Percentiles rank a stretch among this genome's conserved stretches.
These are phyloP conservation scores for Novymonas esmeraldas DNA, from an alignment of 208 protist species.

Conservation along the genomic window DNA sequence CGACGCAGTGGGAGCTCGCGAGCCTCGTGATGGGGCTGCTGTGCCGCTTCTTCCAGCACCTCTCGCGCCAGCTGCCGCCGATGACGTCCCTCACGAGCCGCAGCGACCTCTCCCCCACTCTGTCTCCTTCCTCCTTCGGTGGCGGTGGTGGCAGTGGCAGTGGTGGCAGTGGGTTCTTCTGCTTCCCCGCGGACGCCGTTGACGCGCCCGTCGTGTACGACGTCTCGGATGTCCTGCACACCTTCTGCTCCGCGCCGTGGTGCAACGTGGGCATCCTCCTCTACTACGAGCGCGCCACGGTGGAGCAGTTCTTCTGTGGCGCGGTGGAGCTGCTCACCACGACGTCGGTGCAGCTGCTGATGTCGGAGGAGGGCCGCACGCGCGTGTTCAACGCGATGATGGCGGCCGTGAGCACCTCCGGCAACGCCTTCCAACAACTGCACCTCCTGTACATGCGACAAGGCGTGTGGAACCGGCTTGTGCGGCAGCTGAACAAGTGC, in stretches of 20 bases:
- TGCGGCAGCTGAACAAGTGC: conserved; percentile 61
- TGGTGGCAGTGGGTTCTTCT: conserved; percentile 33
- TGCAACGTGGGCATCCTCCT: conserved; percentile 80
- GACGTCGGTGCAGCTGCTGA: conserved; percentile 62
- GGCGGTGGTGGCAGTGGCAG: neutral
- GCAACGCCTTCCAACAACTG: conserved; percentile 41
- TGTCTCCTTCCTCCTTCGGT: neutral
- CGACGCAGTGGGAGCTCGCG: conserved; percentile 52
- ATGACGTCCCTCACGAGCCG: neutral
- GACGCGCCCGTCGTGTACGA: conserved; percentile 67
- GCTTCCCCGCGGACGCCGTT: conserved; percentile 41
- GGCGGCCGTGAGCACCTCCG: conserved; percentile 40
- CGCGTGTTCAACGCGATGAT: conserved; percentile 66
- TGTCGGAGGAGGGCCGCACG: conserved; percentile 48
- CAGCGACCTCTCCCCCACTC: neutral
- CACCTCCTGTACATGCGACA: conserved; percentile 54
- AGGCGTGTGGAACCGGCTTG: conserved; percentile 56
- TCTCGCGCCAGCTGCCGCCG: conserved; percentile 28
- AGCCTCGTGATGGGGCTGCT: conserved; percentile 56
- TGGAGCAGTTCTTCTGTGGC: conserved; percentile 60
- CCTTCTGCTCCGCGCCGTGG: conserved; percentile 68
- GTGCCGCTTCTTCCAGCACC: conserved; percentile 37
- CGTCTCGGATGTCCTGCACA: conserved; percentile 63
- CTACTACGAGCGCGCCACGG: conserved; percentile 65
- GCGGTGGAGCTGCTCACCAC: conserved; percentile 65